Conservation (phyloP, 2,329 filamentous ascomycete species). For the Aschersonia sp. region DNA sequence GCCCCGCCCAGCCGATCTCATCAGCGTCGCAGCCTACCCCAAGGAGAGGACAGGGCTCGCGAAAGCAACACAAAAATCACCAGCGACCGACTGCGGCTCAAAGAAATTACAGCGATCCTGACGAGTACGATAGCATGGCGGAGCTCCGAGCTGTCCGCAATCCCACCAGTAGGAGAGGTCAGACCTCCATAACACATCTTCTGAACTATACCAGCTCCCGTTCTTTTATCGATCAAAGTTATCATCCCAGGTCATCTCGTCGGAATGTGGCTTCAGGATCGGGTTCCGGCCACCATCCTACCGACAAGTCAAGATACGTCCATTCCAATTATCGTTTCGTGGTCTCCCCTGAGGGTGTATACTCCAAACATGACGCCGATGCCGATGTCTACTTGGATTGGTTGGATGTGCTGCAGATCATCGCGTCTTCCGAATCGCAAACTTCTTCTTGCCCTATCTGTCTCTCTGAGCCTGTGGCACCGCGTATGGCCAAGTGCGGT, state of each 20-base stretch:
- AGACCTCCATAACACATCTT: slow-evolving; percentile 92
- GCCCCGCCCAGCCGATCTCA: slow-evolving; percentile 23
- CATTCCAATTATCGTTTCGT: slow-evolving; percentile 98
- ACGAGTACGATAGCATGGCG: slow-evolving; percentile 77
- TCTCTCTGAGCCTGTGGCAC: slow-evolving; percentile 79
- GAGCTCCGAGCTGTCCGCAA: slow-evolving; percentile 53
- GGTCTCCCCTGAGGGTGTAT: slow-evolving; percentile 68
- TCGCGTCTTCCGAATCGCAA: slow-evolving; percentile 84
- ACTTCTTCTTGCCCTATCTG: slow-evolving; percentile 86
- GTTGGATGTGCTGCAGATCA: slow-evolving; percentile 77
- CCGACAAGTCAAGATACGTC: slow-evolving; percentile 79
- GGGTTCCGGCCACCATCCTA: slow-evolving; percentile 77
- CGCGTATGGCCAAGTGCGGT: slow-evolving; percentile 91
- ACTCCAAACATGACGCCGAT: slow-evolving; percentile 66
- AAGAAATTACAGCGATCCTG: slow-evolving; percentile 24
- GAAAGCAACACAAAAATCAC: slow-evolving; percentile 74
- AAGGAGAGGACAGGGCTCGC: slow-evolving; percentile 60
- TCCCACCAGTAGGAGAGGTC: slow-evolving; percentile 62
- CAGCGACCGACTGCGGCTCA: slow-evolving; percentile 45
- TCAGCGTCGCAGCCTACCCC: slow-evolving; percentile 27
- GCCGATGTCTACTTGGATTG: slow-evolving; percentile 85
- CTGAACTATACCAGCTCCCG: slow-evolving; percentile 81
- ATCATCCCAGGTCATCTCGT: slow-evolving; percentile 42
- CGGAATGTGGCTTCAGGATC: slow-evolving; percentile 70
- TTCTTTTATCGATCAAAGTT: slow-evolving; percentile 44